phyloP scores from a whole-genome alignment of 345 rosid species.

The Leavenworthia alabamica region DNA sequence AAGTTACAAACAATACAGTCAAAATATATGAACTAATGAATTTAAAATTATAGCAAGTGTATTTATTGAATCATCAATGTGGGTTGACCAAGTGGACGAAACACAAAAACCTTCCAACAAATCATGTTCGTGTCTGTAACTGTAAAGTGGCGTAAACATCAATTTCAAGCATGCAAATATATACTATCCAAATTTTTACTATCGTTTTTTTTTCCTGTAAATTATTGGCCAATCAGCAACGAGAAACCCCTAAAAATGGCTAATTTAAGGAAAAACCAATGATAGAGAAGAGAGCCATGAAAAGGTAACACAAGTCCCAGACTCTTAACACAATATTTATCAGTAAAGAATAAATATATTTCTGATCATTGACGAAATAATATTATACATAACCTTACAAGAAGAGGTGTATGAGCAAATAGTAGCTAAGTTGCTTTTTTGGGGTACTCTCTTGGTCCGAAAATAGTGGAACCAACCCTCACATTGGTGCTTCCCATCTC shows the following conservation, averaged over 20 bases:
- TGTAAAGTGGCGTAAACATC: background rate
- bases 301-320: background rate
- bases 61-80: background rate
- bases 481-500: constrained; percentile 91
- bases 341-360: background rate
- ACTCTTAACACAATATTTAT: background rate
- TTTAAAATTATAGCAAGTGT: background rate
- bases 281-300: background rate
- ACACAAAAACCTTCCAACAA: background rate
- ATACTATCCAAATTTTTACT: too few species aligned
- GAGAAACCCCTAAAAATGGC: background rate
- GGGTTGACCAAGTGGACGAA: constrained; percentile 1
- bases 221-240: too few species aligned
- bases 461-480: constrained; percentile 87
- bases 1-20: background rate
- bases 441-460: constrained; percentile 73
- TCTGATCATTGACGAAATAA: background rate
- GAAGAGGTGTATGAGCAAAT: background rate
- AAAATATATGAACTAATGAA: background rate
- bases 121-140: background rate
- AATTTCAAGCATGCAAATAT: background rate
- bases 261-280: background rate
- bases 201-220: too few species aligned
- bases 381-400: constrained; percentile 9
- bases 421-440: constrained; percentile 10